Conservation (phyloP, 371 early-diverging fungal genomes). For the Circinella umbellata region DNA sequence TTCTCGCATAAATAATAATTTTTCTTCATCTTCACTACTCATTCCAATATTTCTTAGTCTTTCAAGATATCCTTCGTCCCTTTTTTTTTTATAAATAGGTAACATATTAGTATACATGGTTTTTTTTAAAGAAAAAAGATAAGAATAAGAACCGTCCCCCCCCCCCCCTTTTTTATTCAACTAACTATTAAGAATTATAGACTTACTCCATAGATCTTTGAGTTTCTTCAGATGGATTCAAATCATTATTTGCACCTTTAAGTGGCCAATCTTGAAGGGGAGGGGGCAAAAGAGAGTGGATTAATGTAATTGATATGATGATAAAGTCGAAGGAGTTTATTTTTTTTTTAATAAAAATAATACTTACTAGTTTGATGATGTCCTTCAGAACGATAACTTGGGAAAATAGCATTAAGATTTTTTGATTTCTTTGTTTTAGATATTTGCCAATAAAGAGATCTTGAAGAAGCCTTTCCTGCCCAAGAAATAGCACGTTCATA, state of each 20-base stretch:
- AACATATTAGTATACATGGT: not conserved
- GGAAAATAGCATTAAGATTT: not conserved
- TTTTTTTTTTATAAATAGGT: conserved; percentile 13
- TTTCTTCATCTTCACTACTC: conserved; percentile 79
- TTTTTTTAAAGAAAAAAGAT: not conserved
- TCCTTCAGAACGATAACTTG: not conserved
- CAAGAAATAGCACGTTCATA: conserved; percentile 67
- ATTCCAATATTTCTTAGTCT: conserved; percentile 75
- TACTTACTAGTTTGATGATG: not conserved
- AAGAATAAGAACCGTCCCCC: too few relatives aligned
- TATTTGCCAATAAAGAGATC: conserved; percentile 61
- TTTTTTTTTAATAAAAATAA: too few relatives aligned
- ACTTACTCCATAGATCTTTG: not conserved
- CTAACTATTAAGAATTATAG: too few relatives aligned
- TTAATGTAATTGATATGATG: too few relatives aligned
- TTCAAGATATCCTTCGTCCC: conserved; percentile 61
- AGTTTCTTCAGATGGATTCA: not conserved
- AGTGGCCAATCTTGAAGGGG: conserved; percentile 25
- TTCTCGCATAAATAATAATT: conserved; percentile 74
- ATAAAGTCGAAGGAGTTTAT: too few relatives aligned
- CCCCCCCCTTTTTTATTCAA: too few relatives aligned
- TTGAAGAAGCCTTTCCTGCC: conserved; percentile 59
- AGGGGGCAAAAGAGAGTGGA: too few relatives aligned
- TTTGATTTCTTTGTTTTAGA: not conserved
- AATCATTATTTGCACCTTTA: conserved; percentile 20